Evolutionary conservation across 2,329 filamentous ascomycete species (phyloP).

Genomic region (Diplocarpon rosae): DNA sequence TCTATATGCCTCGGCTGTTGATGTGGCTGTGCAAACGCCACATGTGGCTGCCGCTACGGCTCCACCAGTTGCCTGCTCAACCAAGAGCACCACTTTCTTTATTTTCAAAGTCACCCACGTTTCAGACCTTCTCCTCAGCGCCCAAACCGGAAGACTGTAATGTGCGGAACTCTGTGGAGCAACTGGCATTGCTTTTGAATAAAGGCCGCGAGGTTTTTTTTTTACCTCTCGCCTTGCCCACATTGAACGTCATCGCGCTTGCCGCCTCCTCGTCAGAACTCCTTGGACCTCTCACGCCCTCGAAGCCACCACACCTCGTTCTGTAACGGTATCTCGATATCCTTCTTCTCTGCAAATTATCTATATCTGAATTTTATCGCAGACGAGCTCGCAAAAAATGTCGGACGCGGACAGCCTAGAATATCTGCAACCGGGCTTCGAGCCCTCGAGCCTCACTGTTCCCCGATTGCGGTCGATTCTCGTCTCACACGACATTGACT

Average conservation of each 20-base stretch:
- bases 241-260: no score
- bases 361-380: not conserved
- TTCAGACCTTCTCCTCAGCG: not conserved
- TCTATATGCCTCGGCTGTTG: no score
- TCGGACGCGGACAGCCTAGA: conserved; percentile 57
- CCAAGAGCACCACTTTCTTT: not conserved
- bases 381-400: conserved; percentile 31
- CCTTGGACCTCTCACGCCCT: no score
- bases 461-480: conserved; percentile 84
- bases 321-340: not conserved
- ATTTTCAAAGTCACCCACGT: conserved; percentile 6
- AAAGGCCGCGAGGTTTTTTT: no score
- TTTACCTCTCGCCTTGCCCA: no score
- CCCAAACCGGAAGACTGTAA: no score
- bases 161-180: no score
- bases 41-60: not conserved
- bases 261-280: no score
- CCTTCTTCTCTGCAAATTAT: not conserved
- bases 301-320: no score
- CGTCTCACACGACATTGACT: conserved; percentile 75
- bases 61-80: conserved; percentile 6
- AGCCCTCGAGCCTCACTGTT: conserved; percentile 72
- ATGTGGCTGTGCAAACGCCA: no score
- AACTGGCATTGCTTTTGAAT: no score
- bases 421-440: conserved; percentile 81